Conservation (phyloP, 352 stramenopile species). For the Phytopythium kandeliae region DNA sequence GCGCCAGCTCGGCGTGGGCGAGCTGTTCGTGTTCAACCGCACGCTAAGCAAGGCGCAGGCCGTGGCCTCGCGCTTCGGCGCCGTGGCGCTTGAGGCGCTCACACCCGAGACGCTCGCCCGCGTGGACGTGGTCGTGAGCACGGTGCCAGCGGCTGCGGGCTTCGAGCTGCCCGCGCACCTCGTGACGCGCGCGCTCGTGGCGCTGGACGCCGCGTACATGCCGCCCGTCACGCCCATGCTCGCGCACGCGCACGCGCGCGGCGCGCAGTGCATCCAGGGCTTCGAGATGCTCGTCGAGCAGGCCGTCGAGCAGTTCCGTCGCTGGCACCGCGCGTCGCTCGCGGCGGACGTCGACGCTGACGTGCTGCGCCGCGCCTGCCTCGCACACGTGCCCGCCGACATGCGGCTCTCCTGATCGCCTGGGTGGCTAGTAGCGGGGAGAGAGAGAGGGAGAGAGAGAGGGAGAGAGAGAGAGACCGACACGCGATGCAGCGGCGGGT, state of each 20-base stretch:
- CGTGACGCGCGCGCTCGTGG: slow-evolving; percentile 53
- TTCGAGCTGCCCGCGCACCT: slow-evolving; percentile 78
- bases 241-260: slow-evolving; percentile 76
- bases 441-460: not conserved
- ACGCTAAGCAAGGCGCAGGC: slow-evolving; percentile 90
- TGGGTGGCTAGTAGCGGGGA: not conserved
- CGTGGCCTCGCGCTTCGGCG: slow-evolving; percentile 87
- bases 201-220: slow-evolving; percentile 98
- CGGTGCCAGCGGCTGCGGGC: slow-evolving; percentile 88
- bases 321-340: slow-evolving; percentile 83
- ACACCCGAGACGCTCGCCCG: slow-evolving; percentile 33
- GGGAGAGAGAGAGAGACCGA: no score
- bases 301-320: slow-evolving; percentile 94
- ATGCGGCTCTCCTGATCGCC: slow-evolving; percentile 29
- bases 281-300: slow-evolving; percentile 99
- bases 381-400: slow-evolving; percentile 43
- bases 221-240: slow-evolving; percentile 93
- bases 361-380: slow-evolving; percentile 52
- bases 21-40: slow-evolving; percentile 95
- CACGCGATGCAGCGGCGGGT: no score
- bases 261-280: slow-evolving; percentile 90
- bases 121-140: slow-evolving; percentile 94
- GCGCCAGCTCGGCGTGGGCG: slow-evolving; percentile 68
- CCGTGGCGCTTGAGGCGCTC: slow-evolving; percentile 54
- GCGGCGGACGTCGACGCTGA: slow-evolving; percentile 35